Base-by-base conservation (phyloP, 768 basidiomycete genomes). In the Cubamyces lactineus region DNA sequence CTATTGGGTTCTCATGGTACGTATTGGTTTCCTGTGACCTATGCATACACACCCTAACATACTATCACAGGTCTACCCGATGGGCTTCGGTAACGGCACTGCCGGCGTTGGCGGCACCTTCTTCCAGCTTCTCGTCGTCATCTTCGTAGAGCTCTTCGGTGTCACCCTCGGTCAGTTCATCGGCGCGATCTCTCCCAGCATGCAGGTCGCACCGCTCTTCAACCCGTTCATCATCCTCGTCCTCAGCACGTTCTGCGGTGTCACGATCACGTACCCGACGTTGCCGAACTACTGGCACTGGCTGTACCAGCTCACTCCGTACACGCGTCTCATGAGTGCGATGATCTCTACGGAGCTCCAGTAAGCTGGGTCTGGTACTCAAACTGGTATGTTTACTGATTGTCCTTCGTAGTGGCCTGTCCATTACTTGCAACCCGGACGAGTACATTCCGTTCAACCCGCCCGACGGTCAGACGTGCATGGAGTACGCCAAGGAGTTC, bases 271-370 rank as follows among this genome's bases (percentile, higher is more conserved):
- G 0, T 87, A 82, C 59, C 83, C 86, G 0, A 80, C 79, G 4
- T 73, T 92, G 72, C 79, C 80, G 11, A 70, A 72, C 28, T 92
- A 91, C 79, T 92, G 88, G 88, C 77, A 82, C 63, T 94, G 91
- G 91, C 73, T 93, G 16, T 94, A 94, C 73, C 79, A 86, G 63
- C 75, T 89, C 8, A 77, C 79, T 47, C 91, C 92, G 0, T 91
- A 86, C 72, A 92, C 89, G 0, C 83, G 89, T 23, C 78, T 84
- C 12, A 73, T 93, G 24, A 80, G 86, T 6, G 84, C 91, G 17
- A 87, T 94, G 80, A 75, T 92, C 30, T 84, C 89, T 0, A 92
- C 89, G 5, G 92, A 91, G 67, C 78, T 95, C 11, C 84, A 91
- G 85, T 87, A 62, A 54, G 70, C 67, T 5, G 34, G n/a, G 2